phyloP scores from a whole-genome alignment of 2,329 filamentous ascomycete genomes.

The Emergomyces africanus region DNA sequence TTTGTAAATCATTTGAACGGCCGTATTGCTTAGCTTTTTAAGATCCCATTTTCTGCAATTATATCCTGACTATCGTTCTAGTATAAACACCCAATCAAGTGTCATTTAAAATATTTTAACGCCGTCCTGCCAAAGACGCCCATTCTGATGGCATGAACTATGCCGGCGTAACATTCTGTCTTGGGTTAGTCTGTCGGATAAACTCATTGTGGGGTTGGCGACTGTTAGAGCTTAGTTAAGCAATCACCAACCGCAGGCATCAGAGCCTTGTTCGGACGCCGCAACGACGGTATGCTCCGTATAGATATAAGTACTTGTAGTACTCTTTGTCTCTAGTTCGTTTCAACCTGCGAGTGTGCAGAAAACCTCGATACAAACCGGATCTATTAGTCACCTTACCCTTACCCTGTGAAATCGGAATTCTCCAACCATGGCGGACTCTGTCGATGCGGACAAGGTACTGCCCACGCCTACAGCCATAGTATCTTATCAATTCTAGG shows the following conservation, averaged over 20 bases:
- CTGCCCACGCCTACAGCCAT: not conserved
- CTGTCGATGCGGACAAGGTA: conserved; percentile 36
- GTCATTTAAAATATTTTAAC: not conserved
- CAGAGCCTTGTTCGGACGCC: not conserved
- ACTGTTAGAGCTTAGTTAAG: not conserved
- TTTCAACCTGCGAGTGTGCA: not conserved
- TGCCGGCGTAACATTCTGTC: not conserved
- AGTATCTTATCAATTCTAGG: not conserved
- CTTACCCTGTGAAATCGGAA: conserved; percentile 7
- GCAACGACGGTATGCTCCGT: not conserved
- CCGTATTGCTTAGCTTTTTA: not conserved
- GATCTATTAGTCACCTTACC: not conserved
- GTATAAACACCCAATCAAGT: not conserved
- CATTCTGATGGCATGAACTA: not conserved
- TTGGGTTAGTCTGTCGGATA: not conserved
- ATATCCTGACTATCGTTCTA: not conserved
- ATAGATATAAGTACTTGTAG: not conserved
- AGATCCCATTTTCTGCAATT: not conserved
- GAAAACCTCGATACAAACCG: not conserved
- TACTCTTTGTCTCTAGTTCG: not conserved
- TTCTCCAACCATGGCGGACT: conserved; percentile 6
- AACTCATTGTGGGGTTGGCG: not conserved
- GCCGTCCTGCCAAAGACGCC: too few relatives aligned
- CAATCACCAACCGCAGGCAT: not conserved
- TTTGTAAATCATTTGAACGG: not conserved